phyloP scores from a whole-genome alignment of 441 rosid species.

The Lepidium campestre region DNA sequence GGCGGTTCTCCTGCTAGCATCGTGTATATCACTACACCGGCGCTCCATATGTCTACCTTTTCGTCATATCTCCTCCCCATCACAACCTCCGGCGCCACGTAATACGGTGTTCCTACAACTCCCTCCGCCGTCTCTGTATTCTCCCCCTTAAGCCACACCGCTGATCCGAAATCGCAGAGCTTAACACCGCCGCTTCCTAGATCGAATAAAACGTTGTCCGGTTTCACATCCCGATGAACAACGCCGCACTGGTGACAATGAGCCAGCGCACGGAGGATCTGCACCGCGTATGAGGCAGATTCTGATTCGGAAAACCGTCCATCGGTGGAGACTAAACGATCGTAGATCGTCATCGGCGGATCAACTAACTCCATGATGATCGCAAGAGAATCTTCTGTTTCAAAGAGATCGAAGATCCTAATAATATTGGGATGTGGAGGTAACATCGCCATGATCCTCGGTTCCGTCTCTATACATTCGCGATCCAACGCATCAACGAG shows the following conservation, averaged over 20 bases:
- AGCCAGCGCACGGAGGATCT: slow-evolving; percentile 42
- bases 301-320: slow-evolving; percentile 29
- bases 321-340: slow-evolving; percentile 31
- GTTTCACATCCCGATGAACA: slow-evolving; percentile 61
- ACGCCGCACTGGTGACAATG: slow-evolving; percentile 52
- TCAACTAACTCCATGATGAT: slow-evolving; percentile 72
- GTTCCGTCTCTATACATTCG: slow-evolving; percentile 65
- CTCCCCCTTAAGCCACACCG: slow-evolving; percentile 45
- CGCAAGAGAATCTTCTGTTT: slow-evolving; percentile 47
- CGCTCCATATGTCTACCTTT: slow-evolving; percentile 71
- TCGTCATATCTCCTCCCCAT: slow-evolving; percentile 53
- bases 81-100: slow-evolving; percentile 66
- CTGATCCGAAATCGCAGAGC: slow-evolving; percentile 63
- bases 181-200: slow-evolving; percentile 27
- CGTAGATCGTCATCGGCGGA: slow-evolving; percentile 46
- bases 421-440: slow-evolving; percentile 69
- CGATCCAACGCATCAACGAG: slow-evolving; percentile 66
- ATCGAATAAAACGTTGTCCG: slow-evolving; percentile 52
- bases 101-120: slow-evolving; percentile 63
- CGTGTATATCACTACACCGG: slow-evolving; percentile 49
- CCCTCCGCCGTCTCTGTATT: slow-evolving; percentile 33
- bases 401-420: slow-evolving; percentile 54
- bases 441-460: slow-evolving; percentile 63
- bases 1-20: slow-evolving; percentile 62
- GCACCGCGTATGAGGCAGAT: slow-evolving; percentile 32